phyloP scores from a whole-genome alignment of 73 alveolate genomes.

The Paramecium primaurelia region DNA sequence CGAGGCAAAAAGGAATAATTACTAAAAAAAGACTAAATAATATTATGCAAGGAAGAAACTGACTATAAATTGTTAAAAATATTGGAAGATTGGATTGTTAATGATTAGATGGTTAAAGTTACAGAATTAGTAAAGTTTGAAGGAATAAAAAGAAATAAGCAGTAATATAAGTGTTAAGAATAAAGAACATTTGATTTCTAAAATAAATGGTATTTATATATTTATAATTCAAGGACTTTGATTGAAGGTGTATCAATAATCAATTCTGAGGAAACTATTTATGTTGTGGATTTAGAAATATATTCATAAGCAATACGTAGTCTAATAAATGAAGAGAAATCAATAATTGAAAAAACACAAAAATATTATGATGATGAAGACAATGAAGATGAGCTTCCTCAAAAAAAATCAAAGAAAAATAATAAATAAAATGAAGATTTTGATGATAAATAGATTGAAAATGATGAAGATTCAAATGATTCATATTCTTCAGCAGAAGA shows the following conservation, averaged over 20 bases:
- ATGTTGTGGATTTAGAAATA: background rate
- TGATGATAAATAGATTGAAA: background rate
- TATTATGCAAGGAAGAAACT: background rate
- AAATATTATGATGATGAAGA: background rate
- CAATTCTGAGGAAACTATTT: background rate
- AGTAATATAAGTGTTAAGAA: background rate
- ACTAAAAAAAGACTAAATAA: background rate
- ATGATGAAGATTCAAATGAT: background rate
- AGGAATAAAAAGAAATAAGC: background rate
- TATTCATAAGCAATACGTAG: background rate
- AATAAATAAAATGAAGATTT: background rate
- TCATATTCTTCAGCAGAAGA: background rate
- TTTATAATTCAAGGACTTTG: background rate
- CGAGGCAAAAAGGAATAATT: background rate
- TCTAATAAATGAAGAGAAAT: background rate
- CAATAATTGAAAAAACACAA: background rate
- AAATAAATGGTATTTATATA: background rate
- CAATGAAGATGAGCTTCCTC: background rate
- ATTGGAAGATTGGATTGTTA: background rate
- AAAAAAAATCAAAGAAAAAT: background rate
- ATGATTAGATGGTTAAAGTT: background rate
- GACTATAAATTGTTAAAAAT: background rate
- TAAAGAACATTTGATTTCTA: background rate
- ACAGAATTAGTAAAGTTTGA: background rate
- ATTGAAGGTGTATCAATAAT: background rate